Conservation (phyloP, 768 basidiomycete species). For the Gymnopilus junonius region DNA sequence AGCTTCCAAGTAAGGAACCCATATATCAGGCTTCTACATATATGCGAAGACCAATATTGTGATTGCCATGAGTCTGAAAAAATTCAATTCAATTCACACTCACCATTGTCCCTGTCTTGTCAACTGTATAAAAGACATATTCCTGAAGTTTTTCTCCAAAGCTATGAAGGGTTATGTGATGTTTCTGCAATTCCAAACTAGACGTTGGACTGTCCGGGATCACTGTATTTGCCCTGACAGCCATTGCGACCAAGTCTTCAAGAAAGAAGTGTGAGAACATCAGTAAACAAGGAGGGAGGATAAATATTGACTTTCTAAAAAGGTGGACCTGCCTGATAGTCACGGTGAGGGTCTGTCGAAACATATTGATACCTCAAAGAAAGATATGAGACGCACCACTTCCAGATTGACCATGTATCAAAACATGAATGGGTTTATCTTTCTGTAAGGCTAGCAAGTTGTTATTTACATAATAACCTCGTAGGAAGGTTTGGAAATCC, state of each 20-base stretch:
- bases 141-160: slow-evolving; percentile 35
- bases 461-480: no score
- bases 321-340: slow-evolving; percentile 65
- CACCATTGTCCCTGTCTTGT: slow-evolving; percentile 63
- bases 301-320: slow-evolving; percentile 49
- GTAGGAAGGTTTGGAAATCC: no score
- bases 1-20: slow-evolving; percentile 76
- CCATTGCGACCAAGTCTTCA: no score
- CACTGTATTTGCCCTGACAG: no score
- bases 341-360: not conserved
- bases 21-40: slow-evolving; percentile 60
- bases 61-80: not conserved
- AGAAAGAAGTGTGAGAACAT: no score
- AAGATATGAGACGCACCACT: slow-evolving; percentile 45
- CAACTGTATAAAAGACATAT: slow-evolving; percentile 74
- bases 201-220: no score
- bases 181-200: no score
- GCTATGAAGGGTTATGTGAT: no score
- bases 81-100: slow-evolving; percentile 18
- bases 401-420: slow-evolving; percentile 62
- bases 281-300: no score
- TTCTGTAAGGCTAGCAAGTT: no score
- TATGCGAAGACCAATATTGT: not conserved
- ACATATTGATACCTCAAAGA: not conserved
- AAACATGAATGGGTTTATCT: slow-evolving; percentile 50